phyloP scores from a whole-genome alignment of 192 early-diverging fungal genomes.

The Pilobolus umbonatus region DNA sequence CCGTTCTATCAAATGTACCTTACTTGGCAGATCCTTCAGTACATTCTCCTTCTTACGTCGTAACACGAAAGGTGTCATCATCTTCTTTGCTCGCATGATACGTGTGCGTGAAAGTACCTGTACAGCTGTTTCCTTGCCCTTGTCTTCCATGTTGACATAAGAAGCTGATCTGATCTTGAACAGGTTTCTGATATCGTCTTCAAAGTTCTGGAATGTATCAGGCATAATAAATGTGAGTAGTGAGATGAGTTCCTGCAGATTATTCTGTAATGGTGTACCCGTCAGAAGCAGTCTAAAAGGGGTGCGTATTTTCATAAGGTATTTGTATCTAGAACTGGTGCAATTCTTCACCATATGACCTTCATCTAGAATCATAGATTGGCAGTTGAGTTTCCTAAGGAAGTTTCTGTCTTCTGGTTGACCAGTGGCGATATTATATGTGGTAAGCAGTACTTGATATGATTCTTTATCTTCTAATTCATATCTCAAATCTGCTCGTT shows the following conservation, averaged over 20 bases:
- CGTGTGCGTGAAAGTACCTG: slow-evolving; percentile 52
- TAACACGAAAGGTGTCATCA: slow-evolving; percentile 88
- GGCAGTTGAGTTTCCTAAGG: slow-evolving; percentile 57
- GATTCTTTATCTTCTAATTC: slow-evolving; percentile 42
- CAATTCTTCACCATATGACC: slow-evolving; percentile 92
- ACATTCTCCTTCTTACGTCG: slow-evolving; percentile 75
- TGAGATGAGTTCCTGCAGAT: slow-evolving; percentile 80
- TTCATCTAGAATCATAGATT: slow-evolving; percentile 81
- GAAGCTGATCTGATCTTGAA: slow-evolving; percentile 53
- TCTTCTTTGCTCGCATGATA: slow-evolving; percentile 70
- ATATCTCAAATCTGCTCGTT: slow-evolving; percentile 48
- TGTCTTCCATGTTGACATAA: background rate
- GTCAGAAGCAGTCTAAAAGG: slow-evolving; percentile 70
- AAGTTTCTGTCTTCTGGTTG: slow-evolving; percentile 68
- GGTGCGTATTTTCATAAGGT: slow-evolving; percentile 57
- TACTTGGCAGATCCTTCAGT: slow-evolving; percentile 58
- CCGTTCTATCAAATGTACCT: slow-evolving; percentile 48
- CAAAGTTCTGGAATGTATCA: slow-evolving; percentile 58
- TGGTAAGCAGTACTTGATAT: slow-evolving; percentile 74
- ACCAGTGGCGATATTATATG: slow-evolving; percentile 74
- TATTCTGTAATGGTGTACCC: slow-evolving; percentile 86
- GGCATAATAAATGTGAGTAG: slow-evolving; percentile 88
- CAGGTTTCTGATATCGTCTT: slow-evolving; percentile 46
- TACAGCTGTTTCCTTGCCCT: slow-evolving; percentile 21
- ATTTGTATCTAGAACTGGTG: slow-evolving; percentile 69